Conservation (phyloP, 441 rosid species). For the Isatis lusitanica region DNA sequence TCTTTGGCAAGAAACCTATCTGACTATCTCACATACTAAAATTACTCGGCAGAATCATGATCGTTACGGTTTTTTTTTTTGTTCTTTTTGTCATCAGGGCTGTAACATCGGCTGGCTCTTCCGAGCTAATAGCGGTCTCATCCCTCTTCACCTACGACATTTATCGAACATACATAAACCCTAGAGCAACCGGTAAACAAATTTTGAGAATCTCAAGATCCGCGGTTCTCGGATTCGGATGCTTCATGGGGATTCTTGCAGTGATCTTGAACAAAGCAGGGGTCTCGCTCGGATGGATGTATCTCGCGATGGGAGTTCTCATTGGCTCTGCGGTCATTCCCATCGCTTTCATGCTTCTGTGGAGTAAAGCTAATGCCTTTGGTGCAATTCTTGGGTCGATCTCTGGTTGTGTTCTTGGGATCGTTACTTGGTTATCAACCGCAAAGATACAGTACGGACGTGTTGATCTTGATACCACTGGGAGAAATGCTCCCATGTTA, state of each 20-base stretch:
- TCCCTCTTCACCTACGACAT: slow-evolving; percentile 90
- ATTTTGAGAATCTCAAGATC: slow-evolving; percentile 74
- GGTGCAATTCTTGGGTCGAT: slow-evolving; percentile 78
- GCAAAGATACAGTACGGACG: slow-evolving; percentile 62
- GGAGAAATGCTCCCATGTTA: slow-evolving; percentile 86
- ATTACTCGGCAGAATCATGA: neutral
- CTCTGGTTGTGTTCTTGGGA: slow-evolving; percentile 73
- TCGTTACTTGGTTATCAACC: slow-evolving; percentile 70
- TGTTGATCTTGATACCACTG: slow-evolving; percentile 71
- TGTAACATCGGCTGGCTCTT: slow-evolving; percentile 94
- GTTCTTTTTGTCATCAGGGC: slow-evolving; percentile 60
- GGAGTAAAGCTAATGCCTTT: slow-evolving; percentile 82
- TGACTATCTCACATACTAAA: too few relatives aligned
- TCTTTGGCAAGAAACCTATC: slow-evolving; percentile 4
- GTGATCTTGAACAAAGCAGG: slow-evolving; percentile 80
- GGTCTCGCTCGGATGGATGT: slow-evolving; percentile 97
- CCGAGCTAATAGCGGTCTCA: slow-evolving; percentile 91
- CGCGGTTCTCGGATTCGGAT: slow-evolving; percentile 75
- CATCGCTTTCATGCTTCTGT: slow-evolving; percentile 85
- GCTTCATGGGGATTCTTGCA: slow-evolving; percentile 94
- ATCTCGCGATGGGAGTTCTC: slow-evolving; percentile 88
- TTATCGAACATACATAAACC: slow-evolving; percentile 89
- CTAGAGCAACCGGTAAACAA: slow-evolving; percentile 68
- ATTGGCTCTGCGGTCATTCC: slow-evolving; percentile 93
- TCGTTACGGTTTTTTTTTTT: neutral